Base-by-base conservation (phyloP, 805 yeast genomes). In the Zygotorulaspora florentina region DNA sequence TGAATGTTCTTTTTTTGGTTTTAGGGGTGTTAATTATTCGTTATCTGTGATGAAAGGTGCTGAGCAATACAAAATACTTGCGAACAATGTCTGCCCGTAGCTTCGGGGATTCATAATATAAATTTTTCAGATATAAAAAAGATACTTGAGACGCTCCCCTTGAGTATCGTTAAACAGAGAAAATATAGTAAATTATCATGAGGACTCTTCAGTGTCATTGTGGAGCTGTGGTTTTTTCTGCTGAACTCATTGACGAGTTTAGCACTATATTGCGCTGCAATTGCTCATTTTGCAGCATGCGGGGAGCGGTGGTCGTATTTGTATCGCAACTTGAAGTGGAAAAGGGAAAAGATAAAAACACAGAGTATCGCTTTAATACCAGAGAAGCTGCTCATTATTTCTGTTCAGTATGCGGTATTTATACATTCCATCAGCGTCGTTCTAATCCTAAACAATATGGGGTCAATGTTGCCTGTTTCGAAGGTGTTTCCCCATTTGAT, bases 391-490 rank as follows among this genome's bases (percentile, higher is more conserved):
- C 37, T 34, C 37, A 34, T 18, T 34, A 34, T 17, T 34, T 34
- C 37, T 34, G 37, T 34, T 34, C 37, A 8, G 37, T 34, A 16
- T 34, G 37, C 8, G 37, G 37, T 34, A 34, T 34, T 8, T 34
- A 34, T 34, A 34, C 37, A 34, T 34, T 34, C 37, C 37, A 34
- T 34, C 37, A 34, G 17, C 37, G 37, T 16, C 37, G 37, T 34
- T 34, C 37, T 34, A 16, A 34, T 34, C 37, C 37, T 34, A 6
- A 34, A 34, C 16, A 34, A 34, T 34, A 34, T 34, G 37, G 37
- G 12, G 37, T 34, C 37, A 34, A 34, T 34, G 37, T 34, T 16
- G 37, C 37, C 17, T 34, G 37, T 7, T 20, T 20, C 4, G 37
- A 34, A 34, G 37, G 37, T 6, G 17, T 12, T 12, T 34, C 37